Conservation (phyloP, 805 yeast genomes). For the Kurtzmaniella fragi region DNA sequence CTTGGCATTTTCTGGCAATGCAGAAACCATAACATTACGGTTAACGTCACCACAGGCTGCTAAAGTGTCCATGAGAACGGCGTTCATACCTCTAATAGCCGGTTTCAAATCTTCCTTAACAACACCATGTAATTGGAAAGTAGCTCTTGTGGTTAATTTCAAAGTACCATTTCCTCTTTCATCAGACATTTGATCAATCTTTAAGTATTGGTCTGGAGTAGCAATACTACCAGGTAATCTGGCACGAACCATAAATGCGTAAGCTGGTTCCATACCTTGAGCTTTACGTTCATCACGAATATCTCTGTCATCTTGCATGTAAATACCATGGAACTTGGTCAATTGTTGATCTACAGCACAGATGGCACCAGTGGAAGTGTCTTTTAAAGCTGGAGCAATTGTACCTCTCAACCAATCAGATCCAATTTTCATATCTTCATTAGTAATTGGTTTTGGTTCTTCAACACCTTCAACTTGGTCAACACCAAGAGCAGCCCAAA, state of each 20-base stretch:
- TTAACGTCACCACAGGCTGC: slow-evolving; percentile 99
- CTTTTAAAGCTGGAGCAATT: slow-evolving; percentile 78
- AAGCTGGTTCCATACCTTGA: slow-evolving; percentile 92
- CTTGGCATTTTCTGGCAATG: slow-evolving; percentile 80
- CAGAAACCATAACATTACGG: slow-evolving; percentile 90
- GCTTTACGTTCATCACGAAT: slow-evolving; percentile 88
- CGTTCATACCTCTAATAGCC: slow-evolving; percentile 88
- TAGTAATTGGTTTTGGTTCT: slow-evolving; percentile 87
- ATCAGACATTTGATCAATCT: slow-evolving; percentile 76
- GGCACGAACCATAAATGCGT: slow-evolving; percentile 94
- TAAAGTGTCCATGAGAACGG: slow-evolving; percentile 85
- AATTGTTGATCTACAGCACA: slow-evolving; percentile 87
- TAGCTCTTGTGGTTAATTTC: slow-evolving; percentile 93
- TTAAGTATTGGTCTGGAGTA: slow-evolving; percentile 83
- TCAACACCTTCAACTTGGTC: slow-evolving; percentile 74
- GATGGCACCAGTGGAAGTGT: slow-evolving; percentile 84
- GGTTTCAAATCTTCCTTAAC: slow-evolving; percentile 86
- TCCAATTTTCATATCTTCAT: slow-evolving; percentile 89
- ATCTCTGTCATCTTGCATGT: slow-evolving; percentile 98
- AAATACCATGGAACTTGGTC: slow-evolving; percentile 96
- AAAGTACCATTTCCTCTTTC: slow-evolving; percentile 87
- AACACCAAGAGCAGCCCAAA: slow-evolving; percentile 90
- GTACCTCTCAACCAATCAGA: slow-evolving; percentile 91
- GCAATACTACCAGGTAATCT: slow-evolving; percentile 93
- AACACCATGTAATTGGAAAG: slow-evolving; percentile 93